Percentiles rank a stretch among this genome's conserved stretches.
Conservation (phyloP, 768 basidiomycete genomes). For the Tephrocybe rancida region DNA sequence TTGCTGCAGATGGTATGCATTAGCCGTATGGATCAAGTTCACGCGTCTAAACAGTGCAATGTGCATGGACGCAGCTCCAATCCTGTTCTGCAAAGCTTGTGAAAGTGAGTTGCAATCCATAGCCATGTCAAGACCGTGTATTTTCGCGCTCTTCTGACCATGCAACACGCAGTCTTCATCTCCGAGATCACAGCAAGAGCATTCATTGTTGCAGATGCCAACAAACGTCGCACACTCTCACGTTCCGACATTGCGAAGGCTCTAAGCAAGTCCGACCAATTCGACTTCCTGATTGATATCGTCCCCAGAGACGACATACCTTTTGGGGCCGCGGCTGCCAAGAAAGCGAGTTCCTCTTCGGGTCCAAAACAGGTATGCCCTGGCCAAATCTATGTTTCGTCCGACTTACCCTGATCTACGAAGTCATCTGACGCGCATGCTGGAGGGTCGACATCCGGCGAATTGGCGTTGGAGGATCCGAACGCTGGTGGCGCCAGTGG, state of each 20-base stretch:
- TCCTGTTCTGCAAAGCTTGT: constrained; percentile 97
- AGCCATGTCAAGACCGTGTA: not conserved
- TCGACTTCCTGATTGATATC: constrained; percentile 97
- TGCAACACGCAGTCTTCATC: constrained; percentile 76
- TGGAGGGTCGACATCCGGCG: constrained; percentile 9
- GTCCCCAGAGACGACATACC: constrained; percentile 81
- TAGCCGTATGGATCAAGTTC: constrained; percentile 15
- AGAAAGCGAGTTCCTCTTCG: constrained; percentile 19
- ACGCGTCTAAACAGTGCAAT: constrained; percentile 16
- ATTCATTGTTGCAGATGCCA: constrained; percentile 93
- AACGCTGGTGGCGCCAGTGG: constrained; percentile 2
- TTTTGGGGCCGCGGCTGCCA: constrained; percentile 29
- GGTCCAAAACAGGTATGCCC: constrained; percentile 18
- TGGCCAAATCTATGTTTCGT: not conserved
- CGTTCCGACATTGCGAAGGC: constrained; percentile 94
- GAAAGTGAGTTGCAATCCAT: constrained; percentile 70
- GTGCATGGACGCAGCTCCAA: constrained; percentile 63
- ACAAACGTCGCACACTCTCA: constrained; percentile 94
- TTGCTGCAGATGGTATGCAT: constrained; percentile 86
- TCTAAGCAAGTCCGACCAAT: constrained; percentile 90
- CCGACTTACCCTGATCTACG: not conserved
- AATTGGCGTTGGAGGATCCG: constrained; percentile 8
- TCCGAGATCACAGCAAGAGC: constrained; percentile 95
- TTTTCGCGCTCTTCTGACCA: not conserved
- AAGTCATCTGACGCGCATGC: constrained; percentile 6